A percentile compares a stretch with the other conserved stretches of the same genome.
Conservation (phyloP, 768 basidiomycete genomes). For the Sutorius australiensis region DNA sequence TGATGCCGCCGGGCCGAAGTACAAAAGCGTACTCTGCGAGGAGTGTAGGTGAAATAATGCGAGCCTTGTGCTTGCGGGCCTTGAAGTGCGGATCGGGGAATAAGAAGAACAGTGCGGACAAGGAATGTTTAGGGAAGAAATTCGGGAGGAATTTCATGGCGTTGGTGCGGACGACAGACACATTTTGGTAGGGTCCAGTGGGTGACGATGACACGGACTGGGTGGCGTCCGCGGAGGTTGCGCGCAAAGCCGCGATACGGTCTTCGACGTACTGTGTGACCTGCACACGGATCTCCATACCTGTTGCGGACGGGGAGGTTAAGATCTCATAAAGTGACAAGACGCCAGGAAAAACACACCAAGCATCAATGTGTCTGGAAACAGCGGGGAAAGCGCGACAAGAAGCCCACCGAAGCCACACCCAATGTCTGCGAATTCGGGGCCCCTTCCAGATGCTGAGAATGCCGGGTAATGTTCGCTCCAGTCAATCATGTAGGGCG, state of each 20-base stretch:
- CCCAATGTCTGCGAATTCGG: constrained; percentile 95
- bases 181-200: constrained; percentile 68
- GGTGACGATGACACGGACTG: constrained; percentile 22
- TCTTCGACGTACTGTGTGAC: constrained; percentile 96
- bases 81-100: constrained; percentile 99
- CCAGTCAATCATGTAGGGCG: constrained; percentile 81
- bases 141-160: constrained; percentile 99
- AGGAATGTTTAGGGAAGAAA: constrained; percentile 86
- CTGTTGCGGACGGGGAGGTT: constrained; percentile 37
- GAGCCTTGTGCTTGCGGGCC: constrained; percentile 94
- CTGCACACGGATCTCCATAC: constrained; percentile 95
- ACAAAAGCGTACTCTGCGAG: constrained; percentile 97
- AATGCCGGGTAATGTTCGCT: constrained; percentile 75
- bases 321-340: neutral
- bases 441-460: constrained; percentile 52
- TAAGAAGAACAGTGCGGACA: constrained; percentile 93
- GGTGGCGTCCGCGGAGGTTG: constrained; percentile 38
- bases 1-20: constrained; percentile 86
- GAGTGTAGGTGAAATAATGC: constrained; percentile 96
- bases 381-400: constrained; percentile 83
- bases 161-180: constrained; percentile 92
- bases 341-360: constrained; percentile 49
- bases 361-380: constrained; percentile 89
- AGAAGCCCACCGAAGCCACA: constrained; percentile 97
- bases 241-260: constrained; percentile 88